Evolutionary conservation across 2,329 filamentous ascomycete genomes (phyloP).

Genomic region (Arthroderma sp.): DNA sequence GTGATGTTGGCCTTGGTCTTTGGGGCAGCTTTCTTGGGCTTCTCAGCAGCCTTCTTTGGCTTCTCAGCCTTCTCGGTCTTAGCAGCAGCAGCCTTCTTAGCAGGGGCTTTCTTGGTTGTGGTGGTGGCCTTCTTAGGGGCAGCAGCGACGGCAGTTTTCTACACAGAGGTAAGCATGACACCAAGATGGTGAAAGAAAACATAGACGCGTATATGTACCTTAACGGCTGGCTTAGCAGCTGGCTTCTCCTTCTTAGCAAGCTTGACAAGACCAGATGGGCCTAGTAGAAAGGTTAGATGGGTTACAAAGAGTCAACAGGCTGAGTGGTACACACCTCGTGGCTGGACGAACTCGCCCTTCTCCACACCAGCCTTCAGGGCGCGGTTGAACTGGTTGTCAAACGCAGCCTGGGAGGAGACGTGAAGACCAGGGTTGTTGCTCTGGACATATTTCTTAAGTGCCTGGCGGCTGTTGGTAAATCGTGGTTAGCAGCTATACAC

Average conservation of each 20-base stretch:
- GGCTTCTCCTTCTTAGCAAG: slow-evolving; percentile 63
- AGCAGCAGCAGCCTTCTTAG: slow-evolving; percentile 14
- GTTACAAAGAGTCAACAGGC: slow-evolving; percentile 1
- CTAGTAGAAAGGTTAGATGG: slow-evolving; percentile 29
- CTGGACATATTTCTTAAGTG: slow-evolving; percentile 62
- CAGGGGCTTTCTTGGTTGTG: slow-evolving; percentile 15
- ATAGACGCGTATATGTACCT: slow-evolving; percentile 5
- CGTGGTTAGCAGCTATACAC: slow-evolving; percentile 6
- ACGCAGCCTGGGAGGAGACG: slow-evolving; percentile 41
- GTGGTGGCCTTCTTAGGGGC: slow-evolving; percentile 16
- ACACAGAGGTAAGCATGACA: slow-evolving; percentile 1
- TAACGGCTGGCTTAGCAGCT: slow-evolving; percentile 26
- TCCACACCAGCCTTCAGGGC: slow-evolving; percentile 71
- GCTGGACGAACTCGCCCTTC: slow-evolving; percentile 74
- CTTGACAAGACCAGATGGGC: slow-evolving; percentile 81
- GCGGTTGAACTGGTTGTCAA: slow-evolving; percentile 72
- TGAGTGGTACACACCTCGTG: slow-evolving; percentile 57
- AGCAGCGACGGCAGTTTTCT: slow-evolving; percentile 14
- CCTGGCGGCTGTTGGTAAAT: slow-evolving; percentile 45
- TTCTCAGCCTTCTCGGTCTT: slow-evolving; percentile 28
- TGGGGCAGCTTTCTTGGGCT: slow-evolving; percentile 32
- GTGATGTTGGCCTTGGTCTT: slow-evolving; percentile 40
- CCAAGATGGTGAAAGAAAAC: background rate
- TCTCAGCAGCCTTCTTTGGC: slow-evolving; percentile 30
- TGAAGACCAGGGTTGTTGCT: slow-evolving; percentile 50